Conservation (phyloP, 2,329 filamentous ascomycete species). For the Rhytidhysteron rufulum region DNA sequence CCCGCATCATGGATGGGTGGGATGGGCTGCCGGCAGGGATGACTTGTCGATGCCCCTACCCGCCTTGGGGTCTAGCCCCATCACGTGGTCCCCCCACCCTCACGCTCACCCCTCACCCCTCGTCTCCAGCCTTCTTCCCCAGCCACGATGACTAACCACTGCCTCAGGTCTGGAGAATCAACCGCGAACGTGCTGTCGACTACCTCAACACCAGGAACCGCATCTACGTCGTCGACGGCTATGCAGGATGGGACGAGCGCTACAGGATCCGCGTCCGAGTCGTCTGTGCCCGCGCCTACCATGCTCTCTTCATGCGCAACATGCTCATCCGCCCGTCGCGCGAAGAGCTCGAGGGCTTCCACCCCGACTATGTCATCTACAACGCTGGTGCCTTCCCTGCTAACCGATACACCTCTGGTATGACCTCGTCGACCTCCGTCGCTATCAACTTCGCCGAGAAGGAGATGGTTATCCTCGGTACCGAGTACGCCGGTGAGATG, state of each 20-base stretch:
- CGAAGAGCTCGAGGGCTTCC: constrained; percentile 94
- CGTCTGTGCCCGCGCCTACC: constrained; percentile 97
- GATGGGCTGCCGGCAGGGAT: constrained; percentile 18
- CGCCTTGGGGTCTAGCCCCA: constrained; percentile 1
- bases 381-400: constrained; percentile 98
- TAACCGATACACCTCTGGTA: constrained; percentile 95
- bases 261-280: constrained; percentile 97
- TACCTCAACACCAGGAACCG: constrained; percentile 98
- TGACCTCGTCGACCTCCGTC: constrained; percentile 97
- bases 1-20: no score
- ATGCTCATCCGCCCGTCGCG: constrained; percentile 95
- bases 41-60: constrained; percentile 1
- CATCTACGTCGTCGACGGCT: constrained; percentile 98
- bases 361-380: constrained; percentile 99
- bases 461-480: constrained; percentile 99
- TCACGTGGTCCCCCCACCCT: constrained; percentile 2
- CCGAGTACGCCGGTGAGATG: constrained; percentile 96
- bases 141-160: constrained; percentile 21
- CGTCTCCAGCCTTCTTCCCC: neutral
- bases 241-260: constrained; percentile 96
- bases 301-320: constrained; percentile 99
- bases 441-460: constrained; percentile 99
- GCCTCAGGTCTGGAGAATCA: constrained; percentile 93
- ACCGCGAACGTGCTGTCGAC: constrained; percentile 96
- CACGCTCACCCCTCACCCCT: constrained; percentile 3